Base-by-base conservation (phyloP, 441 rosid species). In the Bocquillonia castaneifolia region DNA sequence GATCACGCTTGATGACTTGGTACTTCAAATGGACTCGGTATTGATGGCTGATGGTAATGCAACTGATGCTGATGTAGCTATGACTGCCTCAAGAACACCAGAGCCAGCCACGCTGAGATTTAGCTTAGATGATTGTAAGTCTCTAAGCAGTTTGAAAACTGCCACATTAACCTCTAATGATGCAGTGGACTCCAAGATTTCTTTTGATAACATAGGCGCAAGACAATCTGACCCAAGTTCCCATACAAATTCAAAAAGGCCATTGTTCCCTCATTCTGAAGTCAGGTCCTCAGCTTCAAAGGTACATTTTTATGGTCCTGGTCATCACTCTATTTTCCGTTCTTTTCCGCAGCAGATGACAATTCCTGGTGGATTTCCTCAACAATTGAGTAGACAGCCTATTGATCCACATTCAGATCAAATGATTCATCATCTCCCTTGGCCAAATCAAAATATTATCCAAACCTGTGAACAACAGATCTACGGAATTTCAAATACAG, bases 1-100 rank as follows among this genome's bases (percentile, higher is more conserved):
- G 77, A 74, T 83, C 70, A 76, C 81, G 23, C 52, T 68, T 6
- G 72, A 80, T 13, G 77, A 78, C 65, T 61, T 64, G 66, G 22
- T 68, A 53, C 34, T 66, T 37, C 78, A 77, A 1, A 60, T 42
- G 32, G 73, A 79, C 36, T 56, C 62, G 13, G 5, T 50, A 5
- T 50, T 40, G 39, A 9, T 47, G 60, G 42, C 72, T 37, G 70
- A 59, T 23, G 44, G 36, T 23, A 32, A 25, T 45, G 55, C 62
- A 32, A 22, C 58, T 32, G 53, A 39, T 23, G 26, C 57, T 31
- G 54, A 62, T 50, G 37, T 71, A 60, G 68, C 50, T 28, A 59
- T 60, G 63, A 37, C 65, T 22, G 73, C 28, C 34, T 31, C 57
- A 20, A n/a, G 18, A 53, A 29, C 42, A 63, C 37, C 25, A 39